Evolutionary conservation across 768 basidiomycete genomes (phyloP).

Genomic region (Postia placenta): DNA sequence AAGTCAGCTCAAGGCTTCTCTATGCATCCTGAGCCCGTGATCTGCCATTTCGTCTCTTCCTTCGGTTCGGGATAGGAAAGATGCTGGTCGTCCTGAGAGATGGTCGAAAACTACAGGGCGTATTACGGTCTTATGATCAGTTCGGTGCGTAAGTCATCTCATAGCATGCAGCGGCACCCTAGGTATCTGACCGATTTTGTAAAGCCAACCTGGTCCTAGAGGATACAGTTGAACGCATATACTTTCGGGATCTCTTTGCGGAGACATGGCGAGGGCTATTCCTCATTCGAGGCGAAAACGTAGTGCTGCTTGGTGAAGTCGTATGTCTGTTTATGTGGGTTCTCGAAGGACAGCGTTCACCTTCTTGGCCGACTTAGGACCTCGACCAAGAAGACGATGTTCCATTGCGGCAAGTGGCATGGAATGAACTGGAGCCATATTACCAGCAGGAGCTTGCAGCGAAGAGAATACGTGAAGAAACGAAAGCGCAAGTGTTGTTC

Average conservation of each 20-base stretch:
- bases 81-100: conserved; percentile 96
- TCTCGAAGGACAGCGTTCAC: neutral
- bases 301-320: conserved; percentile 94
- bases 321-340: conserved; percentile 44
- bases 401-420: conserved; percentile 70
- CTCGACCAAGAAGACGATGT: conserved; percentile 89
- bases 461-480: conserved; percentile 77
- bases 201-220: conserved; percentile 96
- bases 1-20: conserved; percentile 28
- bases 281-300: conserved; percentile 96
- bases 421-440: conserved; percentile 60
- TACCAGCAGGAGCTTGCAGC: conserved; percentile 67
- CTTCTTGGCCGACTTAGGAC: conserved; percentile 45
- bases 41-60: conserved; percentile 16
- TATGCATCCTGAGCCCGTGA: conserved; percentile 21
- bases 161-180: neutral
- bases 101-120: conserved; percentile 93
- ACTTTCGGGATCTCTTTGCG: conserved; percentile 82
- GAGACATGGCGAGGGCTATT: conserved; percentile 87
- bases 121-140: conserved; percentile 95
- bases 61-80: conserved; percentile 66
- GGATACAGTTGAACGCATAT: conserved; percentile 92
- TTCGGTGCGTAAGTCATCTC: conserved; percentile 57
- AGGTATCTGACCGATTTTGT: neutral
- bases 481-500: conserved; percentile 76